These are phyloP conservation scores for Kalmanozyma brasiliensis DNA, from an alignment of 1,284 basidiomycete species.

Conservation along the genomic window DNA sequence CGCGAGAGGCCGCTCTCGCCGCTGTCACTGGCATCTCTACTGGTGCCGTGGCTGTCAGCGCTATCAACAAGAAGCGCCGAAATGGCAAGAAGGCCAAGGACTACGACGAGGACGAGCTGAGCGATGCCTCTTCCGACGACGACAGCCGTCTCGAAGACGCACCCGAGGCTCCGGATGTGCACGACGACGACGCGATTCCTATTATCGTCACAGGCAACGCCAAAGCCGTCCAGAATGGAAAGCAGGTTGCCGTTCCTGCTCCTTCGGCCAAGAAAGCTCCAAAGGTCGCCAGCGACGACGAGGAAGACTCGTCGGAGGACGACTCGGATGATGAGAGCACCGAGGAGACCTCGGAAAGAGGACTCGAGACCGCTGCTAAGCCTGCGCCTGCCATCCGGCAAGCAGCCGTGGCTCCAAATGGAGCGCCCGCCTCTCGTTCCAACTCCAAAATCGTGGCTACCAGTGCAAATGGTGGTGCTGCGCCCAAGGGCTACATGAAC, in stretches of 20 bases:
- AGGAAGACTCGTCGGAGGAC: slow-evolving; percentile 24
- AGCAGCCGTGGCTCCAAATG: slow-evolving; percentile 12
- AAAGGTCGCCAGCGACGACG: slow-evolving; percentile 40
- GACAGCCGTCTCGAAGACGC: slow-evolving; percentile 31
- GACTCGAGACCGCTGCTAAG: slow-evolving; percentile 15
- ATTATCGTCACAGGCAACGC: slow-evolving; percentile 17
- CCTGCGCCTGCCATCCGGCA: slow-evolving; percentile 18
- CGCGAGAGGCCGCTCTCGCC: slow-evolving; percentile 41
- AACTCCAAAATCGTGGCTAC: slow-evolving; percentile 22
- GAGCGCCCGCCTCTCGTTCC: slow-evolving; percentile 6
- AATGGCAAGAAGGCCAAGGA: slow-evolving; percentile 1
- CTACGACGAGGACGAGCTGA: slow-evolving; percentile 11
- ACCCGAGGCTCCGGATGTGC: slow-evolving; percentile 40
- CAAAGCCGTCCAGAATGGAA: slow-evolving; percentile 14
- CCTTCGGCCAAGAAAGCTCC: slow-evolving; percentile 14
- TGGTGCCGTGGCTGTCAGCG: slow-evolving; percentile 18
- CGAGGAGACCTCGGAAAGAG: slow-evolving; percentile 45
- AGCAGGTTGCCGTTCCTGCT: not conserved
- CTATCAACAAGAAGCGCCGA: slow-evolving; percentile 15
- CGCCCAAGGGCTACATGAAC: slow-evolving; percentile 37
- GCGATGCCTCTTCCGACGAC: slow-evolving; percentile 23
- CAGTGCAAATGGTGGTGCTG: slow-evolving; percentile 13
- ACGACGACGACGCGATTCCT: slow-evolving; percentile 34
- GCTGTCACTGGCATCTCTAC: slow-evolving; percentile 38
- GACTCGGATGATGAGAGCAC: slow-evolving; percentile 32